Evolutionary conservation across 345 rosid genomes (phyloP).

Genomic region (Boechera stricta): DNA sequence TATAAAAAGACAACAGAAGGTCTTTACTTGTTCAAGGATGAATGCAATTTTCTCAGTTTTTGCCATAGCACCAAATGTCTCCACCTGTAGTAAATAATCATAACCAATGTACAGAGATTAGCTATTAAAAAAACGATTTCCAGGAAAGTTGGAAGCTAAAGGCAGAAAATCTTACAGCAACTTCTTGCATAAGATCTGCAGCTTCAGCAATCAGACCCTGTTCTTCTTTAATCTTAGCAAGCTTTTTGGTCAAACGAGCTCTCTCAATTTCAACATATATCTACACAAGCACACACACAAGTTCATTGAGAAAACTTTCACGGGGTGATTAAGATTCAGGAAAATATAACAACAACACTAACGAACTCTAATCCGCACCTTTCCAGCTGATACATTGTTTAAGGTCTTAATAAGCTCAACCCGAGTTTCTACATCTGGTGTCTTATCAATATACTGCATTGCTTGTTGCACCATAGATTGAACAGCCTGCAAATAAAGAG

Average conservation of each 20-base stretch:
- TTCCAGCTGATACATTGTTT: conserved; percentile 87
- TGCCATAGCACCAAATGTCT: conserved; percentile 98
- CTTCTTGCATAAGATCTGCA: conserved; percentile 98
- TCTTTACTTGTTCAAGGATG: conserved; percentile 85
- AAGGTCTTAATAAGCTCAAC: conserved; percentile 88
- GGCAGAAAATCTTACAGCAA: conserved; percentile 67
- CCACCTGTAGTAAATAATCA: conserved; percentile 61
- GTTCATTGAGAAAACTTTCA: conserved; percentile 4
- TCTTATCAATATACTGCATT: conserved; percentile 90
- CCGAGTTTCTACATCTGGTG: conserved; percentile 88
- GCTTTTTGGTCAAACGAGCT: conserved; percentile 86
- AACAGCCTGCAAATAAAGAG: conserved; percentile 76
- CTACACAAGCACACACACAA: conserved; percentile 42
- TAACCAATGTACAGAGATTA: not conserved
- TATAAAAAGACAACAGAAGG: not conserved
- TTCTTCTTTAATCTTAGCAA: conserved; percentile 90
- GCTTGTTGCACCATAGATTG: conserved; percentile 99
- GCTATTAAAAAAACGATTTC: not conserved
- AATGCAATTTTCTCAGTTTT: conserved; percentile 95
- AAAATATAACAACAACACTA: not conserved
- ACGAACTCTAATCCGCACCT: conserved; percentile 51
- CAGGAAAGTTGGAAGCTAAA: not conserved
- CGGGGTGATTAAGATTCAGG: not conserved
- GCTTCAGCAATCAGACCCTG: conserved; percentile 93
- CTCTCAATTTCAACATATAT: conserved; percentile 95